phyloP scores from a whole-genome alignment of 2,329 filamentous ascomycete species.

The Ascochyta lentis region DNA sequence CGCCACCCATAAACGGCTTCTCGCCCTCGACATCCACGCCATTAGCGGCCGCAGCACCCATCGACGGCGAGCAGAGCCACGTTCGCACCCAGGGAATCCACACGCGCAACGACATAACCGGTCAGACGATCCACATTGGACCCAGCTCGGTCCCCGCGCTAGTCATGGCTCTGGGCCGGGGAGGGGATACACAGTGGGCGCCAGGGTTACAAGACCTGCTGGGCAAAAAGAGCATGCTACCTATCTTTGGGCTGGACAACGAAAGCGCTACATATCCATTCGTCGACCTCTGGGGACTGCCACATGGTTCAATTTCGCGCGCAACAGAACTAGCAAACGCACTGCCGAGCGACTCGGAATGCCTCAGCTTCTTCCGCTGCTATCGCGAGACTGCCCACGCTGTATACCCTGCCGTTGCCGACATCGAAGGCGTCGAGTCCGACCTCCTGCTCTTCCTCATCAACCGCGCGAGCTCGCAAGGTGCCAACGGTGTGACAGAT shows the following conservation, averaged over 20 bases:
- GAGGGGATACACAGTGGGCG: constrained; percentile 53
- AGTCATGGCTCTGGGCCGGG: constrained; percentile 58
- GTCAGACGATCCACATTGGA: constrained; percentile 67
- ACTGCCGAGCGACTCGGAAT: constrained; percentile 64
- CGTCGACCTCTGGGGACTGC: constrained; percentile 67
- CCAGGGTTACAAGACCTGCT: constrained; percentile 64
- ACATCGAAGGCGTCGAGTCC: constrained; percentile 61
- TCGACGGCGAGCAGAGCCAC: constrained; percentile 49
- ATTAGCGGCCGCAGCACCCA: constrained; percentile 42
- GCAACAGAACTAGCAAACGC: constrained; percentile 65
- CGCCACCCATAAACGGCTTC: constrained; percentile 43
- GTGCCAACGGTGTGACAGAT: constrained; percentile 55
- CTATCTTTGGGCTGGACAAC: constrained; percentile 68
- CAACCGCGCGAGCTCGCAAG: constrained; percentile 56
- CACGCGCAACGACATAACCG: constrained; percentile 64
- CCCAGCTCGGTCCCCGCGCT: constrained; percentile 68
- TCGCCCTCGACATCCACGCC: constrained; percentile 42
- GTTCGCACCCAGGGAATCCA: constrained; percentile 64
- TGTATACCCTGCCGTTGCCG: constrained; percentile 67
- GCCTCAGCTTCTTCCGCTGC: constrained; percentile 63
- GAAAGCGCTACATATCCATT: constrained; percentile 70
- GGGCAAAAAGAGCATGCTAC: constrained; percentile 65
- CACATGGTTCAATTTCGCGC: constrained; percentile 64
- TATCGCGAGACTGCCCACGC: constrained; percentile 66
- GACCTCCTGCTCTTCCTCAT: constrained; percentile 62